Evolutionary conservation across 1,139 yeast genomes (phyloP).

Genomic region (Geotrichum siamense): DNA sequence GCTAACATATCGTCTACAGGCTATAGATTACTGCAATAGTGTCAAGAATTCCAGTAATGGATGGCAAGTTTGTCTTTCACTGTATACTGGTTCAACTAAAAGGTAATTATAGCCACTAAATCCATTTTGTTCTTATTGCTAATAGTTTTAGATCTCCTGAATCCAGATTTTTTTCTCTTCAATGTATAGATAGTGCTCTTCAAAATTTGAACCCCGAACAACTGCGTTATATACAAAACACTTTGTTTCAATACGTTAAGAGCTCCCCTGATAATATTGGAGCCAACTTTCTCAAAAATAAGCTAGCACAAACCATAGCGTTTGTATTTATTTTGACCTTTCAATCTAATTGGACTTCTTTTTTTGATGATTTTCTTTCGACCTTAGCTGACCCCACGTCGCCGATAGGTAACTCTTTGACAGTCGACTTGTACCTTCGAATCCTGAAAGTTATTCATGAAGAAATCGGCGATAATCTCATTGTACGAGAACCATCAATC

Average conservation of each 20-base stretch:
- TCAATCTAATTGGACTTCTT: conserved; percentile 53
- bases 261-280: conserved; percentile 32
- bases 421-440: conserved; percentile 71
- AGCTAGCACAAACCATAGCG: conserved; percentile 67
- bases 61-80: conserved; percentile 64
- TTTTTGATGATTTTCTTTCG: conserved; percentile 57
- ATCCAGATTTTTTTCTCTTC: conserved; percentile 66
- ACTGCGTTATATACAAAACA: conserved; percentile 41
- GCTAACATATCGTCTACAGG: conserved; percentile 34
- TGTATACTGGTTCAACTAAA: conserved; percentile 43
- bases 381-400: conserved; percentile 22
- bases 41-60: conserved; percentile 73
- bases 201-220: conserved; percentile 45
- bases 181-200: conserved; percentile 66
- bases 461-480: conserved; percentile 89
- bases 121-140: background rate
- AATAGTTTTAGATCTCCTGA: conserved; percentile 27
- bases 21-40: conserved; percentile 69
- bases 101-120: conserved; percentile 15
- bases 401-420: conserved; percentile 37
- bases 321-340: conserved; percentile 64
- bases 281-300: conserved; percentile 65
- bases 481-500: conserved; percentile 52
- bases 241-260: conserved; percentile 40
- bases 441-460: conserved; percentile 70